phyloP scores from a whole-genome alignment of 1,284 basidiomycete species.

The Coniophora puteana region DNA sequence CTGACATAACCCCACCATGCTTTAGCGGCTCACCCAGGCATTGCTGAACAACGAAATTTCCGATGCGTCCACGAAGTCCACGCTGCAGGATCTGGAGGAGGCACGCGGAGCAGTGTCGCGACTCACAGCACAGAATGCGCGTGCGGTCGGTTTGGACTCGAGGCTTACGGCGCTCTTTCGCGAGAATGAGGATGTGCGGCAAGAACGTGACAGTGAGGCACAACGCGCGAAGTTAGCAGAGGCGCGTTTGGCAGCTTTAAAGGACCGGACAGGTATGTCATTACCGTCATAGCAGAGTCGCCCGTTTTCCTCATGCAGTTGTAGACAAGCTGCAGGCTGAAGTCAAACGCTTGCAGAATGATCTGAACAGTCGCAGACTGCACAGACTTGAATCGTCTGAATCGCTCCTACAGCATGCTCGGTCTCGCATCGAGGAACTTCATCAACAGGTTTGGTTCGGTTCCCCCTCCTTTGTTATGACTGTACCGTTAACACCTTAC shows the following conservation, averaged over 20 bases:
- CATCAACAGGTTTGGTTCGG: slow-evolving; percentile 47
- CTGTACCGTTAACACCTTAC: slow-evolving; percentile 9
- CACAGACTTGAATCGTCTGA: slow-evolving; percentile 72
- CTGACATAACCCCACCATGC: background rate
- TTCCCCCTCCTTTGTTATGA: background rate
- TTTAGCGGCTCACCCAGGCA: slow-evolving; percentile 75
- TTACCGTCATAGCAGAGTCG: slow-evolving; percentile 4
- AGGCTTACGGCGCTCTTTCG: slow-evolving; percentile 57
- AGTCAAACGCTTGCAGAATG: slow-evolving; percentile 57
- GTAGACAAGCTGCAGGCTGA: slow-evolving; percentile 74
- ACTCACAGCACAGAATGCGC: slow-evolving; percentile 64
- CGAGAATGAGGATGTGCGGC: slow-evolving; percentile 83
- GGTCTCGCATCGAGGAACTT: slow-evolving; percentile 59
- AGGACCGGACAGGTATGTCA: slow-evolving; percentile 57
- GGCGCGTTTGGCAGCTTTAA: slow-evolving; percentile 55
- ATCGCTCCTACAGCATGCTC: slow-evolving; percentile 69
- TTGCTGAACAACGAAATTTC: slow-evolving; percentile 80
- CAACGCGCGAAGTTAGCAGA: slow-evolving; percentile 73
- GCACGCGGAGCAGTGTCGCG: slow-evolving; percentile 68
- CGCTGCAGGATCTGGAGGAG: slow-evolving; percentile 77
- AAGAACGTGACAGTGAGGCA: slow-evolving; percentile 76
- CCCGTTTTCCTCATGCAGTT: slow-evolving; percentile 4
- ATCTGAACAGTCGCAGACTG: slow-evolving; percentile 62
- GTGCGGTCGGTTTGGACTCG: slow-evolving; percentile 66
- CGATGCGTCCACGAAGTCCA: slow-evolving; percentile 74